Evolutionary conservation across 2,329 filamentous ascomycete species (phyloP), one percentile per base, ranked within the genome.

Genomic region (Paraconiothyrium sp.): DNA sequence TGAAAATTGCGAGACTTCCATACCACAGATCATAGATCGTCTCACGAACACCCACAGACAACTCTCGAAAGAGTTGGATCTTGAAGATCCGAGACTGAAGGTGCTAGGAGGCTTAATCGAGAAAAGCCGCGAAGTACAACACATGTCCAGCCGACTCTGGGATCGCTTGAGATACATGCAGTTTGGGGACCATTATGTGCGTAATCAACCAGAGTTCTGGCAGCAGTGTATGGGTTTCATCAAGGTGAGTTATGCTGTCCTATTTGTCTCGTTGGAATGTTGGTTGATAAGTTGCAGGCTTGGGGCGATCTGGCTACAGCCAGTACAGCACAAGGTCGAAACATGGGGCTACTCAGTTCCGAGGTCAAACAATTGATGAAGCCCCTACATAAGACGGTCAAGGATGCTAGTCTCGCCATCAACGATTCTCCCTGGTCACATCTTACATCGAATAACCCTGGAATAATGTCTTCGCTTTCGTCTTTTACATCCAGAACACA

Each of bases 381-480:
- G 61, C 93, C 93, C 2, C 88, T 97, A 49, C 94, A 97, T 73
- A 89, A 89, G 68, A 89, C 88, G 61, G 90, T 95, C 73, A 93
- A 94, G 75, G 92, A 97, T 73, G 92, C 92, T 13, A 90, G 86
- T 61, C 87, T 88, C 58, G 82, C 90, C 51, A 95, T 97, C 66
- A 86, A 88, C 69, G 82, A 84, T 52, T 89, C 88, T 13, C 87
- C 88, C 9, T 89, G 88, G 86, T 84, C 86, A 35, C 85, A 85
- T 68, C 82, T 89, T 47, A 83, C 79, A 20, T 67, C 75, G n/a
- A 77, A 69, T 61, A 71, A 68, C 57, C 59, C 68, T 6, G 68
- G 67, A 6, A 51, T 68, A 10, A 72, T 72, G 22, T 74, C 74
- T 14, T 73, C 71, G 22, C 64, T 76, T n/a, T 72, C 74, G 9